Evolutionary conservation across 1,284 basidiomycete species (phyloP).

Genomic region (Naganishia sp.): DNA sequence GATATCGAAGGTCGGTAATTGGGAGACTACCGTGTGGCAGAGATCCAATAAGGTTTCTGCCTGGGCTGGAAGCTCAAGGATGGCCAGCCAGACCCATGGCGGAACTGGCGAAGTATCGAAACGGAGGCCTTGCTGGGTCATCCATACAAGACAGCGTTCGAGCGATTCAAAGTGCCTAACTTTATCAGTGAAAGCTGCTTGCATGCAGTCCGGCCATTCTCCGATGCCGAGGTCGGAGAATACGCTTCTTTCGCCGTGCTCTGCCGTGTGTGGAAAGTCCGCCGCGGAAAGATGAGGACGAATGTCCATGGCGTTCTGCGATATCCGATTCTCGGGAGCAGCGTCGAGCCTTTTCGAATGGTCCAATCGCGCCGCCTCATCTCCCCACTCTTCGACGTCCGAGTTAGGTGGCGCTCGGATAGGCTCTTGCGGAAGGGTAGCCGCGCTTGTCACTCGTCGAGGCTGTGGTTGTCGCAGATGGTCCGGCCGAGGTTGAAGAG

Average conservation of each 20-base stretch:
- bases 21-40: background rate
- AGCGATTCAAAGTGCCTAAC: constrained; percentile 17
- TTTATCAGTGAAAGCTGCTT: background rate
- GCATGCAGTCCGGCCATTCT: background rate
- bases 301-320: too few relatives aligned
- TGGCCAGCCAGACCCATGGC: constrained; percentile 13
- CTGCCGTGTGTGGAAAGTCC: too few relatives aligned
- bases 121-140: constrained; percentile 21
- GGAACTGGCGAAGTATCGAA: constrained; percentile 17
- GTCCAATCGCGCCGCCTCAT: too few relatives aligned
- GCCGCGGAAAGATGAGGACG: too few relatives aligned
- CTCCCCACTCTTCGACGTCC: too few relatives aligned
- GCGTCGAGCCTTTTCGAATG: background rate
- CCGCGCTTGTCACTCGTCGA: background rate
- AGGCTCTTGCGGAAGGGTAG: background rate
- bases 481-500: constrained; percentile 14
- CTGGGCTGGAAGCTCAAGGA: constrained; percentile 13
- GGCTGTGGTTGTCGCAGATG: too few relatives aligned
- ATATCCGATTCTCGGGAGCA: background rate
- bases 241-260: background rate
- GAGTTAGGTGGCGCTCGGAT: too few relatives aligned
- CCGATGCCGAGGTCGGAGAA: background rate
- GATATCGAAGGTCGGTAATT: constrained; percentile 1
- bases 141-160: constrained; percentile 26
- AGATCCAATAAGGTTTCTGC: constrained; percentile 14